phyloP scores from a whole-genome alignment of 2,329 filamentous ascomycete species.

The Penicillium sp. region DNA sequence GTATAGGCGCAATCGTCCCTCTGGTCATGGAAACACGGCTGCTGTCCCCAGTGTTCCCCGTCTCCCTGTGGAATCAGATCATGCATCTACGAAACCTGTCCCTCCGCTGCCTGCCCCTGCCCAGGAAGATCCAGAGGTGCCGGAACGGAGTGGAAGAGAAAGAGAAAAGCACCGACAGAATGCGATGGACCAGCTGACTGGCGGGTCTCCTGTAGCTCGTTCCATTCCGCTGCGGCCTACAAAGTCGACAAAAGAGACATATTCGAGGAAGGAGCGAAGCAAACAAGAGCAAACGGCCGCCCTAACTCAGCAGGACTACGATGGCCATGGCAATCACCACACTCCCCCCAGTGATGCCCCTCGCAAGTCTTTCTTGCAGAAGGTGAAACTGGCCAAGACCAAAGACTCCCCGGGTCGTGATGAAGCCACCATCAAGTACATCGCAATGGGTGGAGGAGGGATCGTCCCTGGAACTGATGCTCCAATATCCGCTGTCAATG shows the following conservation, averaged over 20 bases:
- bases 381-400: slow-evolving; percentile 24
- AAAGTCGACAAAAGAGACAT: slow-evolving; percentile 8
- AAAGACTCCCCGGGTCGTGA: slow-evolving; percentile 13
- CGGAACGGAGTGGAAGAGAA: background rate
- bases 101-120: background rate
- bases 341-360: slow-evolving; percentile 15
- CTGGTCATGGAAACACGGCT: slow-evolving; percentile 4
- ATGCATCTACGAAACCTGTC: slow-evolving; percentile 1
- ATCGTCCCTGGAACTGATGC: slow-evolving; percentile 63
- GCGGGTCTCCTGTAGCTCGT: slow-evolving; percentile 13
- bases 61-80: slow-evolving; percentile 11
- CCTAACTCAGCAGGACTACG: background rate
- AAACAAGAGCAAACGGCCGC: background rate
- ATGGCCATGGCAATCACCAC: slow-evolving; percentile 1
- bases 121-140: slow-evolving; percentile 14
- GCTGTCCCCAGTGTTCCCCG: too few species aligned
- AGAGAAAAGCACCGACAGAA: slow-evolving; percentile 31
- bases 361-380: slow-evolving; percentile 33
- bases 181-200: slow-evolving; percentile 37
- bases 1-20: slow-evolving; percentile 31
- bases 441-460: slow-evolving; percentile 23
- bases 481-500: slow-evolving; percentile 75
- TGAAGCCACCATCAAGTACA: slow-evolving; percentile 20
- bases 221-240: background rate
- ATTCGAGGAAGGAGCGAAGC: background rate